Conservation (phyloP, 2,329 filamentous ascomycete species). For the Epichloe coenophiala region DNA sequence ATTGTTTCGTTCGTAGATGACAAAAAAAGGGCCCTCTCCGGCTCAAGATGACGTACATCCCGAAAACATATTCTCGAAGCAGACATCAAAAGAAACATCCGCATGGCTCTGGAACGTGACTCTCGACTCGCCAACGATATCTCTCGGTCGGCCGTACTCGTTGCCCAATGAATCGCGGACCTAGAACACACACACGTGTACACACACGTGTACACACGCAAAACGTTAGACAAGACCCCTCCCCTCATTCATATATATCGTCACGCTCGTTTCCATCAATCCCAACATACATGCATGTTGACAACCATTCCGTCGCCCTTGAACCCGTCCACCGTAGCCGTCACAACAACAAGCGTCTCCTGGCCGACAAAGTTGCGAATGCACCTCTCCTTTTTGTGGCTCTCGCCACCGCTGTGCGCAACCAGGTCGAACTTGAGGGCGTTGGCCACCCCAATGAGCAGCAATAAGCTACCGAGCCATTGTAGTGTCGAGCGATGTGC, state of each 20-base stretch:
- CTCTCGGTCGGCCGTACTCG: conserved; percentile 84
- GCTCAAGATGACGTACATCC: conserved; percentile 41
- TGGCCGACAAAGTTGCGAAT: conserved; percentile 89
- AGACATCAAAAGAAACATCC: conserved; percentile 90
- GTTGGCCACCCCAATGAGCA: conserved; percentile 38
- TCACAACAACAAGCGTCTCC: conserved; percentile 92
- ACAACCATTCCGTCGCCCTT: conserved; percentile 86
- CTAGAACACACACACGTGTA: conserved; percentile 31
- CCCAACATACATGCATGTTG: conserved; percentile 70
- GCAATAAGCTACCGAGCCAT: conserved; percentile 43
- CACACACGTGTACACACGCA: not conserved
- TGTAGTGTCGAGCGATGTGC: conserved; percentile 39
- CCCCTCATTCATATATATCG: not conserved
- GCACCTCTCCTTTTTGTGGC: conserved; percentile 63
- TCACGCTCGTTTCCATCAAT: not conserved
- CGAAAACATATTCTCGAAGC: conserved; percentile 75
- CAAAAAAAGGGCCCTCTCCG: not conserved
- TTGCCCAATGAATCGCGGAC: conserved; percentile 93
- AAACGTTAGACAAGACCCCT: not conserved
- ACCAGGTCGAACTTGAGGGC: conserved; percentile 91
- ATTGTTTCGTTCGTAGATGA: not conserved
- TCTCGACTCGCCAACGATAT: conserved; percentile 81
- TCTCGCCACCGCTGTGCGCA: conserved; percentile 40
- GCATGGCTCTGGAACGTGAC: conserved; percentile 88
- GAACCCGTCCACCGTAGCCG: conserved; percentile 70